Percentiles rank a stretch among this genome's conserved stretches.
phyloP scores from a whole-genome alignment of 352 stramenopile species.

The Globisporangium orthogonon region DNA sequence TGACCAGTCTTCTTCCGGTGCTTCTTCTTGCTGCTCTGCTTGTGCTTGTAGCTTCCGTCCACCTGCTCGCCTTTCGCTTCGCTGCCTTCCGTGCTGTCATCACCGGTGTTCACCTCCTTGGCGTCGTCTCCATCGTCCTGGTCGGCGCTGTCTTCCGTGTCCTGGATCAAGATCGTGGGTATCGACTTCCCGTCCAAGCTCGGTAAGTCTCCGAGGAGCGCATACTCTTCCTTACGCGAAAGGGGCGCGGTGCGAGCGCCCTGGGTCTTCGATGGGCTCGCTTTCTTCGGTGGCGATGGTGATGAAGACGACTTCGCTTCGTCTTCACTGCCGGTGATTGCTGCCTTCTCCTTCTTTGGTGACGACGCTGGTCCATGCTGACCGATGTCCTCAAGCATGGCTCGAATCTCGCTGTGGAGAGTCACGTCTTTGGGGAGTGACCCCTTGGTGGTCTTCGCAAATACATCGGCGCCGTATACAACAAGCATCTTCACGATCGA shows the following conservation, averaged over 20 bases:
- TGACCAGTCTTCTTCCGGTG: conserved; percentile 29
- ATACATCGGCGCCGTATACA: conserved; percentile 69
- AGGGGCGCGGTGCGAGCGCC: conserved; percentile 18
- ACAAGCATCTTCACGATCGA: conserved; percentile 68
- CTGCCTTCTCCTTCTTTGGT: conserved; percentile 18
- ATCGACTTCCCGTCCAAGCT: conserved; percentile 27
- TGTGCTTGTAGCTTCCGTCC: conserved; percentile 10
- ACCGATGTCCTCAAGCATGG: conserved; percentile 68
- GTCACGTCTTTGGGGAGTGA: conserved; percentile 69
- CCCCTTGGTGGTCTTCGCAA: conserved; percentile 55
- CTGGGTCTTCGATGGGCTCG: conserved; percentile 22
- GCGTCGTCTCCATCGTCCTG: conserved; percentile 22
- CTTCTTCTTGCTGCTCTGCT: conserved; percentile 33
- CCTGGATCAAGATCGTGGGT: conserved; percentile 52
- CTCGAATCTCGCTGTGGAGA: conserved; percentile 70
- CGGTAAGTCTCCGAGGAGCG: conserved; percentile 67
- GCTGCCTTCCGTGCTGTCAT: conserved; percentile 13
- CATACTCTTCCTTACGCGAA: conserved; percentile 79
- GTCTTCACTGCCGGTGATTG: background rate
- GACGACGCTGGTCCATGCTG: conserved; percentile 27
- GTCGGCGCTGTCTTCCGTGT: conserved; percentile 18
- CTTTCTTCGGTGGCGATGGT: conserved; percentile 20
- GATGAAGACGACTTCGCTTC: conserved; percentile 7
- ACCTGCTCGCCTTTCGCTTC: background rate
- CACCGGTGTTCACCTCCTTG: conserved; percentile 20